Evolutionary conservation across 1,284 basidiomycete species (phyloP).

Genomic region (Laetiporus sulphureus): DNA sequence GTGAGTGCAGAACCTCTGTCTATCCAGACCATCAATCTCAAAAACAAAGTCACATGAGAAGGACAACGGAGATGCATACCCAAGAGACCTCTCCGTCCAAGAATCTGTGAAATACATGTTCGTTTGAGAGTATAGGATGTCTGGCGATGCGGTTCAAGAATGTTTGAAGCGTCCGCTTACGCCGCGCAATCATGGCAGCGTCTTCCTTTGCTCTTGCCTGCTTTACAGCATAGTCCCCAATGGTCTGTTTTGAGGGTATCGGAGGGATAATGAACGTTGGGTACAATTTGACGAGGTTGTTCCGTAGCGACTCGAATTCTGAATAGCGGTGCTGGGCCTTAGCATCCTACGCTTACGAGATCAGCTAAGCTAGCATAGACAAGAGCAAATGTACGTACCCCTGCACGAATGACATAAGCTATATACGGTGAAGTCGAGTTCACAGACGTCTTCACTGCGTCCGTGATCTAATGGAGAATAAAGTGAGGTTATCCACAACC

Average conservation of each 20-base stretch:
- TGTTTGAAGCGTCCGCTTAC: conserved; percentile 93
- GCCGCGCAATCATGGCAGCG: conserved; percentile 82
- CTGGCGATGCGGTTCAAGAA: conserved; percentile 87
- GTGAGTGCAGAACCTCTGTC: conserved; percentile 88
- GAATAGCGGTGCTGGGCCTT: conserved; percentile 92
- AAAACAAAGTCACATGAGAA: not conserved
- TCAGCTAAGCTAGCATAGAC: conserved; percentile 7
- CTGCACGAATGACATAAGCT: conserved; percentile 88
- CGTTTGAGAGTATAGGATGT: conserved; percentile 91
- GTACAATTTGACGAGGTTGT: conserved; percentile 82
- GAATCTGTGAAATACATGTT: conserved; percentile 94
- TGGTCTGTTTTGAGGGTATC: conserved; percentile 94
- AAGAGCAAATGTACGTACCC: conserved; percentile 48
- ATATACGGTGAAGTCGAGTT: conserved; percentile 88
- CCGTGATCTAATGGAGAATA: conserved; percentile 75
- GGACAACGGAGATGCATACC: conserved; percentile 44
- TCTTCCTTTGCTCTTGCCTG: conserved; percentile 98
- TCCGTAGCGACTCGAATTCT: conserved; percentile 92
- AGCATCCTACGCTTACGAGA: conserved; percentile 46
- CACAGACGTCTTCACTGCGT: conserved; percentile 91
- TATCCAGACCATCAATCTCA: conserved; percentile 24
- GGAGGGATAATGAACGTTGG: conserved; percentile 97
- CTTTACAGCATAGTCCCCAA: conserved; percentile 96
- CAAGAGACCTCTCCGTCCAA: conserved; percentile 94
- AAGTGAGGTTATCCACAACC: too few relatives aligned